Evolutionary conservation across 345 rosid genomes (phyloP), one percentile per base, ranked within the genome.

Genomic region (Linum tenue): DNA sequence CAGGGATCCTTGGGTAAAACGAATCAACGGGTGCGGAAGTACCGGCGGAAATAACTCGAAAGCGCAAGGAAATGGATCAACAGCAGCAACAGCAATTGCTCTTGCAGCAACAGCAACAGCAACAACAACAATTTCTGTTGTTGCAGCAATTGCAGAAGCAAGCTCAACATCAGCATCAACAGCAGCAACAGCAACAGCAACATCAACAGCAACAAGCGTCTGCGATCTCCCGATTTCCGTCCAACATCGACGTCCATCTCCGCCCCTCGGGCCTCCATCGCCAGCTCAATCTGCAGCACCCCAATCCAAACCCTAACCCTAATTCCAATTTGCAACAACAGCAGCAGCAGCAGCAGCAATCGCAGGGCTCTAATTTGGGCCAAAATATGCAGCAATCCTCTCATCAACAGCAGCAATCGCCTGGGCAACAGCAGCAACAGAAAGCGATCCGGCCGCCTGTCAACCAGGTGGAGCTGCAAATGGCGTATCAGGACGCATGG

Each of bases 401-500:
- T 11, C 82, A 70, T 53, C 67, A 57, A 8, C 57, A 58, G 1
- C 79, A 59, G 31, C 72, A 68, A 7, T 63, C 60, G 22, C 62
- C 61, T 57, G 67, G 60, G 17, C 70, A 61, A 3, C 75, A 63
- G 5, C 69, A 66, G 41, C 91, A 84, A 72, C 86, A 83, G 79
- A 85, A 88, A 77, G 65, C 67, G 71, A 83, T 81, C 58, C 78
- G 84, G 68, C 90, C 92, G 2, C 79, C 66, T 11, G 58, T 75
- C 73, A 86, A 90, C 69, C 95, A 82, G 65, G 64, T 67, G 69
- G 98, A 90, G 87, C 82, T 92, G 59, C 95, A 85, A 74, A 83
- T 86, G 83, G 92, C 96, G 36, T 92, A 90, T 73, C 97, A 88
- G 79, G 97, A 92, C 70, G 95, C 97, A 0, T 90, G 96, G 95